These are phyloP conservation scores for Brassica napus DNA, from an alignment of 345 rosid species.

Conservation along the genomic window Da-Ae NC_063445.1:58119001-58119500, in stretches of 20 bases:
- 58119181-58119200: constrained; percentile 49
- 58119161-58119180: constrained; percentile 49
- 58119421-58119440: not conserved
- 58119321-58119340: not conserved
- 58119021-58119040: constrained; percentile 42
- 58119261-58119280: constrained; percentile 33
- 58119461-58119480: not conserved
- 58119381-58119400: not conserved
- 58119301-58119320: not conserved
- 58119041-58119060: constrained; percentile 28
- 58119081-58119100: not conserved
- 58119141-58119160: constrained; percentile 39
- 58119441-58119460: not conserved
- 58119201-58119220: constrained; percentile 38
- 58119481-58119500: too few species aligned
- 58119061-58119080: not conserved
- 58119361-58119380: not conserved
- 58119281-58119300: not conserved
- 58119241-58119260: constrained; percentile 44
- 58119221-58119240: constrained; percentile 49
- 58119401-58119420: not conserved
- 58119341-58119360: not conserved
- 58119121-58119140: constrained; percentile 70
- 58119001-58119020: constrained; percentile 65
- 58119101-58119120: constrained; percentile 56